Base-by-base conservation (phyloP, 108 stramenopile genomes). In the Epithemia pelagica region DNA sequence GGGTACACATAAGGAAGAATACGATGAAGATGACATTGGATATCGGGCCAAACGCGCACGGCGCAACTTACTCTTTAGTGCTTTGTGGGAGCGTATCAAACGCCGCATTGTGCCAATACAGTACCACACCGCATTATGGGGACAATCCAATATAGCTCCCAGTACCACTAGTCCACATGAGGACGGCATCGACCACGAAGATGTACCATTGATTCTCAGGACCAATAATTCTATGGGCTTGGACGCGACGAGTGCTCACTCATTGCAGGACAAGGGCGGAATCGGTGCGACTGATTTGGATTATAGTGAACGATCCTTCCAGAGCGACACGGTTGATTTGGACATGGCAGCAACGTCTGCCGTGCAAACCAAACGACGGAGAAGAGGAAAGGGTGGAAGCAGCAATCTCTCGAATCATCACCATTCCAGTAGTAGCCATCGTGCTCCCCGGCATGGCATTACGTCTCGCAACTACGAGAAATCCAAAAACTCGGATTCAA, bases 1-100 rank as follows among this genome's bases (percentile, higher is more conserved):
- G 20, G 85, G 86, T 29, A 88, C 87, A 27, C 90, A 92, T 72
- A 83, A 83, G 65, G 89, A 91, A 25, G 94, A 94, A 76, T 94
- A 87, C 69, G 92, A 94, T 28, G 89, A 94, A 54, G 71, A 73
- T 0, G 78, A 64, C 18, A 78, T 73, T 3, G 76, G 68, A 52
- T 62, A 65, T 8, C 51, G 59, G 28, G 66, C 31, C 7, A 67
- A 54, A 53, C 32, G 68, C 51, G 32, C 76, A 0, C 66, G 71
- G 15, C 59, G 76, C 28, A 77, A 77, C 51, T n/a, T 63, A 0
- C 66, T 72, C 25, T 72, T 66, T 29, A 29, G 52, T 0, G 29
- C 58, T 28, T 10, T 54, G 0, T 23, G 32, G 18, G 58, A 46
- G 10, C 60, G 61, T 18, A 58, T 58, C 56, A 23, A 27, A 58